Evolutionary conservation across 1,284 basidiomycete genomes (phyloP), one percentile per base, ranked within the genome.

Genomic region (Ustilago xerochloae): DNA sequence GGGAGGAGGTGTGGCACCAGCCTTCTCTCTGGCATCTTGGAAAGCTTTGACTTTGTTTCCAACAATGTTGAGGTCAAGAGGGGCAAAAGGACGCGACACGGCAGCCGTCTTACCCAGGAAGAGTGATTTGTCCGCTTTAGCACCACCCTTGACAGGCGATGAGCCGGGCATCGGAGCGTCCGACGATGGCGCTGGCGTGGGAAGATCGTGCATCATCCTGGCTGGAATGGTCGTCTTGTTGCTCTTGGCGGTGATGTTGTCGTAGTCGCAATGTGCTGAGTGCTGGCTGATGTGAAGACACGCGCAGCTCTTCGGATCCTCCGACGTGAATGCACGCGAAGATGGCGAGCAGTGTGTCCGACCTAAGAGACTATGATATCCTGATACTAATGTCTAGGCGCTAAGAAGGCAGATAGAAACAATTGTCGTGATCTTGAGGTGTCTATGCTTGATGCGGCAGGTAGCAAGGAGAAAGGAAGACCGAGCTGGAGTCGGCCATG

Each of bases 141-240:
- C 13, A 2, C n/a, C n/a, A n/a, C 47, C 50, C 41, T 74, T 74
- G 38, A 59, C 15, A 2, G 71, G 65, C 10, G 71, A 74, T 16
- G 71, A 69, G 8, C 65, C 71, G 16, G 71, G 62, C 66, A 68
- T 62, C 50, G 59, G 62, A 58, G 71, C 61, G 48, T 74, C 71
- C 71, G 71, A 74, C 41, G 71, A 74, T 7, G 71, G 71, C 6
- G 64, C 71, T n/a, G 71, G 71, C 38, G 71, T 74, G 53, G 61
- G 70, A 53, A 73, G 61, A 39, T 73, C 64, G 61, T 73, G 70
- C 70, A 73, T 73, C 64, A 73, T 73, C 28, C 22, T 59, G 35
- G 35, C 50, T 32, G 45, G 15, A 35, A 30, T 28, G 57, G 9
- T 29, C 4, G 16, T 13, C n/a, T 18, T 32, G n/a, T 18, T 15